Evolutionary conservation across 1,284 basidiomycete species (phyloP).

Genomic region (Meripilus lineatus): DNA sequence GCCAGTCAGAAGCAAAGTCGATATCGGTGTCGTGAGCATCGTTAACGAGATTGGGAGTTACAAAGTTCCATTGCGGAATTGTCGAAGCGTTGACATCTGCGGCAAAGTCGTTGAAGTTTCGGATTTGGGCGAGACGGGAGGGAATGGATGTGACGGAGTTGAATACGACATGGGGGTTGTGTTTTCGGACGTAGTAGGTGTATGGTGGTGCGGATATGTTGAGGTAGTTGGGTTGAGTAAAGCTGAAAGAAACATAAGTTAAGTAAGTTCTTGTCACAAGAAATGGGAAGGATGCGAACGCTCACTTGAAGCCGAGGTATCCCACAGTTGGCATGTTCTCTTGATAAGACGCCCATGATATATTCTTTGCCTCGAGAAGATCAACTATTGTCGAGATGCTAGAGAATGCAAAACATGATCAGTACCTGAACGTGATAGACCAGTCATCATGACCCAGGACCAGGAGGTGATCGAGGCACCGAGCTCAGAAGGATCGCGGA

Average conservation of each 20-base stretch:
- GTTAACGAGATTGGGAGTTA: constrained; percentile 61
- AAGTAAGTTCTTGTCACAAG: too few relatives aligned
- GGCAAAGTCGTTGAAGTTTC: constrained; percentile 64
- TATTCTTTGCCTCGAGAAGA: constrained; percentile 53
- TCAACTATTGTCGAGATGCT: constrained; percentile 60
- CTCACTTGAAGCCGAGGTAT: constrained; percentile 35
- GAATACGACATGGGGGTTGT: constrained; percentile 54
- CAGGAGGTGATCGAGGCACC: too few relatives aligned
- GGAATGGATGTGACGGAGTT: constrained; percentile 41
- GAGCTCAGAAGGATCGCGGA: too few relatives aligned
- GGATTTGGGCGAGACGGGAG: constrained; percentile 42
- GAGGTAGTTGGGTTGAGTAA: constrained; percentile 40
- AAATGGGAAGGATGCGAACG: constrained; percentile 1
- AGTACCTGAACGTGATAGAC: too few relatives aligned
- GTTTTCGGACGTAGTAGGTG: constrained; percentile 54
- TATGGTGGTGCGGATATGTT: constrained; percentile 34
- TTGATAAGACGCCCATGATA: constrained; percentile 53
- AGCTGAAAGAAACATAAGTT: constrained; percentile 29
- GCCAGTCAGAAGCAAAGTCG: constrained; percentile 44
- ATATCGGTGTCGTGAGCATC: constrained; percentile 60
- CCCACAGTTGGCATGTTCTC: constrained; percentile 59
- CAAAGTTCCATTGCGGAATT: constrained; percentile 57
- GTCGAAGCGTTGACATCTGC: constrained; percentile 45
- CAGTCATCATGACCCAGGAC: too few relatives aligned
- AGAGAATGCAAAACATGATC: too few relatives aligned